Conservation (phyloP, 164 flowering plant species). For the Vitis rotundifolia region DNA sequence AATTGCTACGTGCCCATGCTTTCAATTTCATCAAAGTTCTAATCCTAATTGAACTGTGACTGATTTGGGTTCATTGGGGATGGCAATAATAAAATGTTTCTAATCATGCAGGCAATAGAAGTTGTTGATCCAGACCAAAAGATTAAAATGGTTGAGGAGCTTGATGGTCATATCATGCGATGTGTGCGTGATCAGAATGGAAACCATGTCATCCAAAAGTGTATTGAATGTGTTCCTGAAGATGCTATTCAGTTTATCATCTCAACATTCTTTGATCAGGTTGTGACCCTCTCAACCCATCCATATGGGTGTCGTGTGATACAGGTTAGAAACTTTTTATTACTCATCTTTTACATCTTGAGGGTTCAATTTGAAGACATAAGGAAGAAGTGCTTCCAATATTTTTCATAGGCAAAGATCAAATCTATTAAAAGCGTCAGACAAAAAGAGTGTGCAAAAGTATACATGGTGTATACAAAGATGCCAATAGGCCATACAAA, state of each 20-base stretch:
- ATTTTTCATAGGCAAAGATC: too few relatives aligned
- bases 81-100: background rate
- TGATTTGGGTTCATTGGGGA: background rate
- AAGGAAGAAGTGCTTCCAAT: background rate
- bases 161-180: slow-evolving; percentile 89
- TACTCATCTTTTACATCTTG: background rate
- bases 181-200: slow-evolving; percentile 99
- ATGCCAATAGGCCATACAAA: too few relatives aligned
- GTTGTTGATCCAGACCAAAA: slow-evolving; percentile 96
- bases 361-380: background rate
- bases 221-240: slow-evolving; percentile 96
- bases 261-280: slow-evolving; percentile 82
- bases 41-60: background rate
- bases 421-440: too few relatives aligned
- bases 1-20: background rate
- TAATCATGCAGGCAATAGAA: slow-evolving; percentile 79
- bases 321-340: slow-evolving; percentile 51
- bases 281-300: slow-evolving; percentile 90
- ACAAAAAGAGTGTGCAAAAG: too few relatives aligned
- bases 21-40: background rate
- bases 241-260: slow-evolving; percentile 84
- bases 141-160: slow-evolving; percentile 86
- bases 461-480: too few relatives aligned
- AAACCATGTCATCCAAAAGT: slow-evolving; percentile 97
- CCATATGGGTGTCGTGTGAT: slow-evolving; percentile 98